Base-by-base conservation (phyloP, 805 yeast genomes). In the Suhomyces sp. region DNA sequence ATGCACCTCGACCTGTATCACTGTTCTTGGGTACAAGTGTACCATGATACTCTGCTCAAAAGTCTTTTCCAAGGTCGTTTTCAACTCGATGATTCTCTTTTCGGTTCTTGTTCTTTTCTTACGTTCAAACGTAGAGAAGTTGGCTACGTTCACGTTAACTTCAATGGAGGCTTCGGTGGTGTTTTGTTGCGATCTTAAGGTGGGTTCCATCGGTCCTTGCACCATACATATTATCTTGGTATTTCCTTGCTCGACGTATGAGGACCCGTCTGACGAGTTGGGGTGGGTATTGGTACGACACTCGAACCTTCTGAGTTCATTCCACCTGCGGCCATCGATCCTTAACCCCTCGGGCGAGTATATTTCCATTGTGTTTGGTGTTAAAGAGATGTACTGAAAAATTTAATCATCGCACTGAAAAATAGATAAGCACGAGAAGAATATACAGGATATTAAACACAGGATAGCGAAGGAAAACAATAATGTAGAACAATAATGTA, bases 331-430 rank as follows among this genome's bases (percentile, higher is more conserved):
- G 1, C 99, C 99, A 67, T 94, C 98, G 12, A 87, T 75, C 58
- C 99, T 78, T 46, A 94, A 78, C 4, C 99, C 99, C 70, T 94
- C 98, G 6, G 97, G 97, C 0, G 97, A 92, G 66, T 89, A 93
- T 45, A 94, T 70, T 74, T 94, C 99, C 60, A 53, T 49, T 13
- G 12, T 24, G n/a, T 29, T 19, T 42, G 31, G 23, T 38, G 13
- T 10, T 19, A 10, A 19, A 38, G 42, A 17, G 42, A 38, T 38
- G 22, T 8, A 38, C 24, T 38, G 42, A 38, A 38, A 38, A 38
- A 38, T 38, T 38, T 33, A 33, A 38, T 19, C 42, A 38, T 38
- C 42, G 17, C 24, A 12, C 24, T 6, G 24, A 38, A 19, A 17
- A 17, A 9, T 17, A 38, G 33, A 29, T 29, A 29, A 29, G 19